phyloP scores from a whole-genome alignment of 2,329 filamentous ascomycete genomes.

The Plectosphaerella sp. region DNA sequence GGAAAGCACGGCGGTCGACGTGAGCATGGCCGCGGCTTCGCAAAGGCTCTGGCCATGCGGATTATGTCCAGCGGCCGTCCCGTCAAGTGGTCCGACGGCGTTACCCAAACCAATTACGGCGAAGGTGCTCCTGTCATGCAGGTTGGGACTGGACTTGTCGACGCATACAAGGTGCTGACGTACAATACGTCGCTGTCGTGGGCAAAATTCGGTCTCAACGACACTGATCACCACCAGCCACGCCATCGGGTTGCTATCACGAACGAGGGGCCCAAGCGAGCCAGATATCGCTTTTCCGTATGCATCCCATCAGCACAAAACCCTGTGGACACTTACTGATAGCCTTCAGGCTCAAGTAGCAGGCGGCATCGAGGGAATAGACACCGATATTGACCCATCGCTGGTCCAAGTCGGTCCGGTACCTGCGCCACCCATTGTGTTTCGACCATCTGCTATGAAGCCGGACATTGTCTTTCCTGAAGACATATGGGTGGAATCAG shows the following conservation, averaged over 20 bases:
- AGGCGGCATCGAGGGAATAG: constrained; percentile 8
- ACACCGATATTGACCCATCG: background rate
- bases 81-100: constrained; percentile 25
- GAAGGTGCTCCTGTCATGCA: constrained; percentile 28
- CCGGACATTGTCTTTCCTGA: constrained; percentile 5
- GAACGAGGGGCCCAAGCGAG: constrained; percentile 30
- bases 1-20: constrained; percentile 34
- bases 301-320: constrained; percentile 10
- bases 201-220: constrained; percentile 42
- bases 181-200: constrained; percentile 32
- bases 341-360: constrained; percentile 31
- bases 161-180: constrained; percentile 39
- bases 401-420: constrained; percentile 4
- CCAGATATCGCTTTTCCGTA: background rate
- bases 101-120: constrained; percentile 11
- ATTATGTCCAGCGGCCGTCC: constrained; percentile 27
- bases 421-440: background rate
- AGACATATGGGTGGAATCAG: constrained; percentile 19
- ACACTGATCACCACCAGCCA: constrained; percentile 37
- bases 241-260: constrained; percentile 31
- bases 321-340: constrained; percentile 27
- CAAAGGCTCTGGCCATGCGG: constrained; percentile 15
- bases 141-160: constrained; percentile 42
- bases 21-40: constrained; percentile 25
- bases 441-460: background rate